Evolutionary conservation across 129 eudicot species (phyloP).

Genomic region (Dittrichia graveolens): DNA sequence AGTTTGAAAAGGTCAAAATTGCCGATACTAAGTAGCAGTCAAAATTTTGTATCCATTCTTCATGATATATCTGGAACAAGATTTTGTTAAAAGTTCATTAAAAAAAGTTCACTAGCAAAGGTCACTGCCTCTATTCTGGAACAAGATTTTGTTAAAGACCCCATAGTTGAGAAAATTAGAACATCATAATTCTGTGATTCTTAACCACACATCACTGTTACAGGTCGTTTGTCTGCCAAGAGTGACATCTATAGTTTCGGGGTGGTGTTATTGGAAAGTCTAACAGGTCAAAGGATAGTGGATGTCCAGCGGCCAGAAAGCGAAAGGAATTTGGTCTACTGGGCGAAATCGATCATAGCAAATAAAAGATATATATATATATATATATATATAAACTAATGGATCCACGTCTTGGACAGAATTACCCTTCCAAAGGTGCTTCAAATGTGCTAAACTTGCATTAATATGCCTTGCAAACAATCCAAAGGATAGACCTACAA

Average conservation of each 20-base stretch:
- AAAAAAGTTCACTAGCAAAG: background rate
- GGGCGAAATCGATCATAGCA: conserved; percentile 19
- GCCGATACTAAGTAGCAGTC: too few species aligned
- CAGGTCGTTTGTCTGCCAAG: conserved; percentile 40
- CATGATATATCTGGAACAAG: background rate
- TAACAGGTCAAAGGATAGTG: conserved; percentile 28
- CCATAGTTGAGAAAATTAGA: background rate
- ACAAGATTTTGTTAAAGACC: background rate
- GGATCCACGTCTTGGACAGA: conserved; percentile 33
- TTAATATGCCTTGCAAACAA: conserved; percentile 20
- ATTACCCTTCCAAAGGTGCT: conserved; percentile 28
- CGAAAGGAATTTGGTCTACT: conserved; percentile 19
- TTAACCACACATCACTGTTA: background rate
- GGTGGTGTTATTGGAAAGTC: conserved; percentile 39
- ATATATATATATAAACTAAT: conserved; percentile 23
- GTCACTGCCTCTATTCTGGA: background rate
- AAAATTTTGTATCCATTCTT: too few species aligned
- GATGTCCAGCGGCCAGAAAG: conserved; percentile 13
- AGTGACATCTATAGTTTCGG: conserved; percentile 49
- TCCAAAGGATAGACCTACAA: conserved; percentile 36
- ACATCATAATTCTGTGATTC: background rate
- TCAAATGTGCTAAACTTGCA: conserved; percentile 21
- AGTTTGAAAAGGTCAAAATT: too few species aligned
- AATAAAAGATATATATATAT: too few species aligned
- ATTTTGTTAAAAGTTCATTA: background rate